Conservation (phyloP, 2,329 filamentous ascomycete genomes). For the Colletotrichum brevisporum region DNA sequence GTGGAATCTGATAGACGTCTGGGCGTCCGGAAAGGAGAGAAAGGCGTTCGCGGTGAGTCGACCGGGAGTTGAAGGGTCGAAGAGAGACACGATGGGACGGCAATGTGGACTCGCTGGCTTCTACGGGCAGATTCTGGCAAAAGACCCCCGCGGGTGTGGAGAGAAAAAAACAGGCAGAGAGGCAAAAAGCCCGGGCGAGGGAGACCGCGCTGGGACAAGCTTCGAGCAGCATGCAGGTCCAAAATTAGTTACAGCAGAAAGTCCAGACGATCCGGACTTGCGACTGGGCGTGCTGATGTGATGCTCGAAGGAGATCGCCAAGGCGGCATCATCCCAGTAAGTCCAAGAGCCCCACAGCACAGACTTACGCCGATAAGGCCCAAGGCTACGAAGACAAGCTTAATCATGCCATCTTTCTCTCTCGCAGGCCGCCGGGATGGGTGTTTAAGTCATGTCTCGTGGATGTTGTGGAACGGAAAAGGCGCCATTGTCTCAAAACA, state of each 20-base stretch:
- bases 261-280: constrained; percentile 31
- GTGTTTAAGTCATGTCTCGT: constrained; percentile 14
- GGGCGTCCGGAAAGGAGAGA: background rate
- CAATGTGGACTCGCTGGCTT: background rate
- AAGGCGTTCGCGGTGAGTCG: background rate
- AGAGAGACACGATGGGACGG: background rate
- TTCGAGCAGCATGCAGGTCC: constrained; percentile 16
- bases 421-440: constrained; percentile 24
- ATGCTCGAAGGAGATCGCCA: constrained; percentile 17
- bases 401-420: constrained; percentile 23
- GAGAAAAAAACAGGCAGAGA: background rate
- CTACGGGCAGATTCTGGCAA: background rate
- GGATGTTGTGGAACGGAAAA: background rate
- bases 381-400: constrained; percentile 32
- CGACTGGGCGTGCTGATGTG: background rate
- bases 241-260: constrained; percentile 28
- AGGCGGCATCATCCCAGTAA: background rate
- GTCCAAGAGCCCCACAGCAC: background rate
- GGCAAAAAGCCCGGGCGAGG: background rate
- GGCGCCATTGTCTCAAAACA: constrained; percentile 13
- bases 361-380: background rate
- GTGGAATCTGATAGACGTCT: background rate
- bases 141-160: background rate
- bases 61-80: background rate
- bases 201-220: constrained; percentile 25